Base-by-base conservation (phyloP, 345 rosid genomes). In the Noccaea caerulescens region DNA sequence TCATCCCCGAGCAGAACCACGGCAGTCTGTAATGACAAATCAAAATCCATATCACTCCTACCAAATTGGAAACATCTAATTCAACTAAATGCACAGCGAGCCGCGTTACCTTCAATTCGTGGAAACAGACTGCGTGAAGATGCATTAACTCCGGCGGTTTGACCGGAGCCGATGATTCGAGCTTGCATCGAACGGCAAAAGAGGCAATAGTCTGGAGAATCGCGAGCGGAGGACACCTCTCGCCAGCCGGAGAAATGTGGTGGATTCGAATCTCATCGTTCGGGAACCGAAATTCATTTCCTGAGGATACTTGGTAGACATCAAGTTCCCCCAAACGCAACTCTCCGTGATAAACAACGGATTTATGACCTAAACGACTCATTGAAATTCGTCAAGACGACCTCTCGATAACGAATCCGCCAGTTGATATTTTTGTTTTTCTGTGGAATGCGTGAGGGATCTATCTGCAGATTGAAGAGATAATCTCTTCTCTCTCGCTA, bases 201-300 rank as follows among this genome's bases (percentile, higher is more conserved):
- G 99, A 83, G 47, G 99, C 86, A 65, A 95, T 81, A 13, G 96
- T 87, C 38, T 88, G 96, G 51, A 94, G 91, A 77, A 95, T 75
- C 16, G 99, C 86, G 27, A 92, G 96, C 33, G 99, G 97, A 77
- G 91, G 88, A 68, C 99, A 95, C 25, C 99, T 85, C 72, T 90
- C 98, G 66, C 98, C 86, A 10, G 52, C 68, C 1, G 82, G 86
- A 32, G 96, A 85, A 12, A 95, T 60, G 76, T 78, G 96, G 63
- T 83, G 96, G 85, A 92, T 90, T 63, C 96, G 92, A 62, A 90
- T 89, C 87, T 88, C 98, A 77, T 86, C 86, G 85, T 86, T 87
- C 0, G 97, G 99, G 76, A 92, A 95, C 57, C 82, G 85, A 78
- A 92, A 88, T 42, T 75, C 80, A 72, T 72, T 72, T 36, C 82